Evolutionary conservation across 495 filamentous ascomycete genomes (phyloP).

Genomic region (Penicillium atrosanguineum): DNA sequence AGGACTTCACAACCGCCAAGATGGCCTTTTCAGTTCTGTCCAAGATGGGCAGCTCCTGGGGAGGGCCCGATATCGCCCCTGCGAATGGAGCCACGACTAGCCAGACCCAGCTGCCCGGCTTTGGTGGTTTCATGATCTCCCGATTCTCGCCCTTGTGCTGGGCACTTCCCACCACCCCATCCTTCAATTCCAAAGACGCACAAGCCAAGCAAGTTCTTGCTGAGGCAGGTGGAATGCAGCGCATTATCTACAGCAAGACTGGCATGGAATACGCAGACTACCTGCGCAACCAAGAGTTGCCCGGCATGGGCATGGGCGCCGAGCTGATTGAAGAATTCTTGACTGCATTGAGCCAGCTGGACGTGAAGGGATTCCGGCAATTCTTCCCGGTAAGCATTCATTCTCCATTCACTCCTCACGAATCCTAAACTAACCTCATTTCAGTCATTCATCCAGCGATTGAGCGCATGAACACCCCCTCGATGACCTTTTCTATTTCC

Average conservation of each 20-base stretch:
- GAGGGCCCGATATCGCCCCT: slow-evolving; percentile 70
- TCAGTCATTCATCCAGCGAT: slow-evolving; percentile 48
- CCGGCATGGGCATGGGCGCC: slow-evolving; percentile 51
- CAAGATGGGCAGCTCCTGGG: slow-evolving; percentile 80
- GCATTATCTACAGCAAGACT: slow-evolving; percentile 82
- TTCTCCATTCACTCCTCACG: neutral
- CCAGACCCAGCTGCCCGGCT: slow-evolving; percentile 72
- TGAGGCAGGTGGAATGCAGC: slow-evolving; percentile 81
- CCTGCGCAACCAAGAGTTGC: slow-evolving; percentile 51
- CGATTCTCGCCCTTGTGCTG: slow-evolving; percentile 88
- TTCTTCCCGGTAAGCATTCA: slow-evolving; percentile 49
- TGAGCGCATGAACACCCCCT: slow-evolving; percentile 38
- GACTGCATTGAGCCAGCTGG: slow-evolving; percentile 47
- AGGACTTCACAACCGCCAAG: slow-evolving; percentile 74
- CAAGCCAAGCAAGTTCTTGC: slow-evolving; percentile 78
- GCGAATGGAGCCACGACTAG: slow-evolving; percentile 39
- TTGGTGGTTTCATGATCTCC: slow-evolving; percentile 82
- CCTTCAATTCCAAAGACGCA: slow-evolving; percentile 80
- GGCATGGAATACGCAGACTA: slow-evolving; percentile 60
- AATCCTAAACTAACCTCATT: slow-evolving; percentile 9
- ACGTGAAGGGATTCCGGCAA: slow-evolving; percentile 52
- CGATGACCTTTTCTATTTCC: slow-evolving; percentile 20
- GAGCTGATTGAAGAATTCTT: slow-evolving; percentile 57
- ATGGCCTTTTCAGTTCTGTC: slow-evolving; percentile 77
- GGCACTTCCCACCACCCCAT: slow-evolving; percentile 70